Evolutionary conservation across 768 basidiomycete species (phyloP).

Genomic region (Hydnomerulius pinastri): DNA sequence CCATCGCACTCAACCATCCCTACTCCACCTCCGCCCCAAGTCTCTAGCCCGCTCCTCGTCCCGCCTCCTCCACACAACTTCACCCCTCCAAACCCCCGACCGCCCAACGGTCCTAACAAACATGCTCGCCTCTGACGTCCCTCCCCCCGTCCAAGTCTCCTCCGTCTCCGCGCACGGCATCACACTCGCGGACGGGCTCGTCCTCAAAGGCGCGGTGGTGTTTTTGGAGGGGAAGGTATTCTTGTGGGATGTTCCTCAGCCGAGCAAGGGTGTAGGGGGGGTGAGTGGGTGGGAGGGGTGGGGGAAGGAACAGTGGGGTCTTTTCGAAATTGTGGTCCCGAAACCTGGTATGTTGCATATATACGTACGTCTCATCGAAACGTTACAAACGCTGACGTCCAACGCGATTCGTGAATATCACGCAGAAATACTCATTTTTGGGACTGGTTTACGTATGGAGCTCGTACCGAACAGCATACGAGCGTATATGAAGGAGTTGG

Average conservation of each 20-base stretch:
- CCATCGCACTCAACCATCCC: no score
- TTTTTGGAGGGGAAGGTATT: slow-evolving; percentile 87
- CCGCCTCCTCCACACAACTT: slow-evolving; percentile 16
- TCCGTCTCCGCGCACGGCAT: slow-evolving; percentile 68
- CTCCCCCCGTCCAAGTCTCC: slow-evolving; percentile 71
- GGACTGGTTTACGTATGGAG: slow-evolving; percentile 74
- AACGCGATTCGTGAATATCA: neutral
- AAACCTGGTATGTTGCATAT: slow-evolving; percentile 64
- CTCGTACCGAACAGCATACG: slow-evolving; percentile 71
- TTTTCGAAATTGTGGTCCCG: slow-evolving; percentile 82
- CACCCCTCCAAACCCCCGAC: slow-evolving; percentile 10
- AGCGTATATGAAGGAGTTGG: slow-evolving; percentile 67
- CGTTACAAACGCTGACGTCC: neutral
- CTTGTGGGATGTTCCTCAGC: slow-evolving; percentile 79
- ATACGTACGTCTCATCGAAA: neutral
- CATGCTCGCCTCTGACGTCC: slow-evolving; percentile 68
- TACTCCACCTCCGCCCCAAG: neutral
- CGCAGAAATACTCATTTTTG: slow-evolving; percentile 86
- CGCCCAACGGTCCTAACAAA: slow-evolving; percentile 53
- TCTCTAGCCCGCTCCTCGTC: neutral
- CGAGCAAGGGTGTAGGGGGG: neutral
- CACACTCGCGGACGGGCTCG: slow-evolving; percentile 73
- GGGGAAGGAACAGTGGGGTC: slow-evolving; percentile 69
- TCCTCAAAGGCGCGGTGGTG: slow-evolving; percentile 76
- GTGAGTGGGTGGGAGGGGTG: slow-evolving; percentile 63